Percentiles rank a stretch among this genome's conserved stretches.
phyloP scores from a whole-genome alignment of 257 asterid genomes.

The Solanum gracilifrons region DNA sequence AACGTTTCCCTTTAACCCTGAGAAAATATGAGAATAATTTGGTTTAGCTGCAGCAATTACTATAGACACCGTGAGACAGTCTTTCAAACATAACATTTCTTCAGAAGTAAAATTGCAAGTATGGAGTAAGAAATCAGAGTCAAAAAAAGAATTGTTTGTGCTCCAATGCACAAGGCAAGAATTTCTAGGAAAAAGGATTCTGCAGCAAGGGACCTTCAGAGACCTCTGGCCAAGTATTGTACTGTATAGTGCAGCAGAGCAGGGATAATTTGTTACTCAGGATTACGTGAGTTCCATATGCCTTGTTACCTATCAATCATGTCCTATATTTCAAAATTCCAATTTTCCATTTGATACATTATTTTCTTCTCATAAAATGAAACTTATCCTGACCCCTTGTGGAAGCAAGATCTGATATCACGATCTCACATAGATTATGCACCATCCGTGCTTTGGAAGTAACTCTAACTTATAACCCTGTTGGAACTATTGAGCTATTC shows the following conservation, averaged over 20 bases:
- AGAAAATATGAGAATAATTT: background rate
- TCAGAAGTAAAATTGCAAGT: background rate
- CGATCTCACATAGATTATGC: background rate
- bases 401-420: background rate
- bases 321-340: background rate
- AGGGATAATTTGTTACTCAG: background rate
- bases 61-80: background rate
- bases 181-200: background rate
- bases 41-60: background rate
- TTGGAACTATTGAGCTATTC: background rate
- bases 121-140: background rate
- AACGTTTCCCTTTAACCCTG: conserved; percentile 88
- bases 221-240: background rate
- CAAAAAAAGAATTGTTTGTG: background rate
- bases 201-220: background rate
- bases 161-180: background rate
- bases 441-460: background rate
- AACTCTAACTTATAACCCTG: background rate
- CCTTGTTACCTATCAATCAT: background rate
- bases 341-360: background rate
- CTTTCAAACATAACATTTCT: background rate
- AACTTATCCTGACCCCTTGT: background rate
- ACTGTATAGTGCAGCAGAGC: background rate
- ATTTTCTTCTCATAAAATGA: background rate
- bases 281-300: background rate